Conservation (phyloP, 129 eudicot species). For the Kitagawia praeruptora region DNA sequence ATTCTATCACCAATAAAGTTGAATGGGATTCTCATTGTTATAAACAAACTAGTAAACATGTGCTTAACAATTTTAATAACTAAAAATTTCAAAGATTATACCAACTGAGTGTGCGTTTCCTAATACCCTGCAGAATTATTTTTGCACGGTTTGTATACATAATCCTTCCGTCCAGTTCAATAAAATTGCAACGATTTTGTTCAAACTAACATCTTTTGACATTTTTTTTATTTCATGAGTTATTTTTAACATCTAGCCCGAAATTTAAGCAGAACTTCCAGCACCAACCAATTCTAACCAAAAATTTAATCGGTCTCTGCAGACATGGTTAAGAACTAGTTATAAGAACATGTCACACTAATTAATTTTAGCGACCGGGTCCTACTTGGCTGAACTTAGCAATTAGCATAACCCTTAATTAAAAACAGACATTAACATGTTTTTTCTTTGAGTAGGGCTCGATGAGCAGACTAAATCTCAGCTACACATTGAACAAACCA, state of each 20-base stretch:
- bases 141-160: background rate
- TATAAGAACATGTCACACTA: background rate
- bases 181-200: no score
- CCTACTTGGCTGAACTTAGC: background rate
- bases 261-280: background rate
- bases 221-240: background rate
- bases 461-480: background rate
- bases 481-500: background rate
- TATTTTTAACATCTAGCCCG: background rate
- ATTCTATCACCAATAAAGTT: background rate
- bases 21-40: background rate
- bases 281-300: background rate
- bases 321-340: background rate
- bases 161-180: background rate
- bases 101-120: background rate
- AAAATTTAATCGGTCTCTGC: background rate
- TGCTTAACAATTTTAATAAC: background rate
- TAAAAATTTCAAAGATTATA: background rate
- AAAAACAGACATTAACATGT: background rate
- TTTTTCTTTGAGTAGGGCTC: background rate
- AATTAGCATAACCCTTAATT: background rate
- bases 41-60: background rate
- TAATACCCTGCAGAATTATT: background rate
- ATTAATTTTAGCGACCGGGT: background rate
- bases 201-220: background rate